Evolutionary conservation across 805 yeast genomes (phyloP), one percentile per base, ranked within the genome.

Genomic region (Kazachstania psychrophila): DNA sequence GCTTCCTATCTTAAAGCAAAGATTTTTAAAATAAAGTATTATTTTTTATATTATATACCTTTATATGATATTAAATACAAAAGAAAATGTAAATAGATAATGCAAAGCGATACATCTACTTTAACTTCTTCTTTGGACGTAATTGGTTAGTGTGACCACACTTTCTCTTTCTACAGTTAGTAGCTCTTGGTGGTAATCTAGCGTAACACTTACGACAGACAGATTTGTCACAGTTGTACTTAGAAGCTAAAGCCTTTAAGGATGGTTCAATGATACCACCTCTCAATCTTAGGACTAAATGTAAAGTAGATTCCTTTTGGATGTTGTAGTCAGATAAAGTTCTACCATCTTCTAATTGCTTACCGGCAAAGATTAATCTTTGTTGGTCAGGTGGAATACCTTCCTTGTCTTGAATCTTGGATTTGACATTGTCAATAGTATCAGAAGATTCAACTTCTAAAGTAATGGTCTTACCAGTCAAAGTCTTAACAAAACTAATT

Each of bases 141-240:
- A 88, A 83, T 77, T 88, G 96, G 79, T 88, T 88, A 68, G 95
- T 76, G 89, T 88, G 96, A 65, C 96, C 96, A 74, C 96, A 88
- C 80, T 88, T 88, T 84, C 95, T 86, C 96, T 88, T 88, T 77
- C 96, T 85, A 80, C 96, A 88, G 95, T 88, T 88, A 73, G 96
- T 88, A 61, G 96, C 96, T 82, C 96, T 89, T 72, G 96, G 95
- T 65, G 96, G 96, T 65, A 88, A 86, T 78, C 96, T 88, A 63
- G 96, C 95, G 79, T 88, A 88, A 78, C 96, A 88, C 70, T 86
- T 83, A 73, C 96, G 89, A 79, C 96, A 88, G 69, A 88, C 86
- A 54, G 94, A 69, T 75, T 88, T 88, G 57, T 88, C 96, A 79
- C 96, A 88, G 92, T 88, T 88, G 86, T 82, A 88, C 75, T 88